Base-by-base conservation (phyloP, 2,329 filamentous ascomycete genomes). In the Nothophoma quercina region DNA sequence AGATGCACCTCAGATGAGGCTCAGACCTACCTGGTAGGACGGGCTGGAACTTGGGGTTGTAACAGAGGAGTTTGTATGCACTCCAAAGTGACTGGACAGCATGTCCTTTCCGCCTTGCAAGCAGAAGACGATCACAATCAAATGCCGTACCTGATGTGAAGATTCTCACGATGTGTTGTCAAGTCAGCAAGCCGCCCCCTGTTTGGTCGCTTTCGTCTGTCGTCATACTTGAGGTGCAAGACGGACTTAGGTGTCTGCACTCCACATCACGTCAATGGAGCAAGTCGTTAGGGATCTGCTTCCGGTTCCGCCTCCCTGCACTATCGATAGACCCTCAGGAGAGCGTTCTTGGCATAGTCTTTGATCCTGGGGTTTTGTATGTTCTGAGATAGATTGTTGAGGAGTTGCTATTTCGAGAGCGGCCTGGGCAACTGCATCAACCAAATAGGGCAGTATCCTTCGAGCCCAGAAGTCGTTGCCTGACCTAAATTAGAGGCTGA, bases 391-490 rank as follows among this genome's bases (percentile, higher is more conserved):
- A 28, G 26, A 21, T 35, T 15, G 21, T 42, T 32, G 60, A 59
- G 44, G 39, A 35, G 60, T 36, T 63, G 55, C 68, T 73, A 72
- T 73, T 71, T 72, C 65, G 48, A 63, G 68, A 58, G 36, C 42
- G 56, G 48, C 48, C 52, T 51, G 35, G 25, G 25, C 7, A 41
- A 15, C 30, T 33, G 25, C 21, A 30, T 19, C 30, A 41, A 18
- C 41, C 8, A 42, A 7, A 30, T 19, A 38, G 13, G 34, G 22
- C 15, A 23, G n/a, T 39, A 34, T 38, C 40, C 12, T 13, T 45
- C 21, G 12, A 28, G 28, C 34, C 38, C 28, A 30, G n/a, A 38
- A 47, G 47, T 38, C 33, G 42, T 54, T 50, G 29, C 50, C 30
- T 51, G 44, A 55, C 43, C 53, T 51, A 55, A 49, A 51, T 48